Base-by-base conservation (phyloP, 495 filamentous ascomycete species). In the Lichenothelia convexa region DNA sequence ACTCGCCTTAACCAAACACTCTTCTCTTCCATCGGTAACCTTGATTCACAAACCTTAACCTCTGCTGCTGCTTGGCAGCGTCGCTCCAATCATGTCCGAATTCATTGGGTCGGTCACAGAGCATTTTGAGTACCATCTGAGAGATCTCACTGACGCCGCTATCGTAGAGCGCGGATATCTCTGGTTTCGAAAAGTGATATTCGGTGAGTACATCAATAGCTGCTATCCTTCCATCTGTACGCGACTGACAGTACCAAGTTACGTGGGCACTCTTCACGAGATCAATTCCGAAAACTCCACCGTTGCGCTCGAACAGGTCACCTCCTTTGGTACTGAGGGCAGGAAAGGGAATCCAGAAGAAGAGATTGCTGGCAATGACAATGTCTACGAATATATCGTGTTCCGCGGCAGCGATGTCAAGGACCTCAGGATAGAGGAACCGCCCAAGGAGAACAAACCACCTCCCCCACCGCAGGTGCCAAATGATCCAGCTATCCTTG, bases 361-460 rank as follows among this genome's bases (percentile, higher is more conserved):
- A 24, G 84, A 92, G 58, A 75, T 93, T 27, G 59, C 78, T 17
- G 67, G 80, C 5, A 86, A 82, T 0, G 71, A 80, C 36, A 77
- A 75, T 45, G 63, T 94, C 47, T 99, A 94, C 62, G 91, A 95
- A 53, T 95, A 99, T 64, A 94, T 99, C 49, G 87, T 99, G 41
- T 99, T 99, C 56, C 80, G 87, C 32, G 89, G 91, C 36, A 93
- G 84, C 55, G 89, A 99, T 66, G 89, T 99, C 50, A 95, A 95
- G 61, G 87, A 99, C 54, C 70, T 99, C 47, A 76, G 80, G 39
- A 80, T 99, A 47, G 85, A 91, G 42, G 75, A 89, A 45, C 65
- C 71, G 26, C 71, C 78, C 5, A 78, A 85, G 54, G 77, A 89
- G 53, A 73, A 72, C 44, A 64, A 77, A 48, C 71, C 74, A 30